A percentile compares a stretch with the other conserved stretches of the same genome.
Conservation (phyloP, 768 basidiomycete genomes). For the Boletus rubropictus region DNA sequence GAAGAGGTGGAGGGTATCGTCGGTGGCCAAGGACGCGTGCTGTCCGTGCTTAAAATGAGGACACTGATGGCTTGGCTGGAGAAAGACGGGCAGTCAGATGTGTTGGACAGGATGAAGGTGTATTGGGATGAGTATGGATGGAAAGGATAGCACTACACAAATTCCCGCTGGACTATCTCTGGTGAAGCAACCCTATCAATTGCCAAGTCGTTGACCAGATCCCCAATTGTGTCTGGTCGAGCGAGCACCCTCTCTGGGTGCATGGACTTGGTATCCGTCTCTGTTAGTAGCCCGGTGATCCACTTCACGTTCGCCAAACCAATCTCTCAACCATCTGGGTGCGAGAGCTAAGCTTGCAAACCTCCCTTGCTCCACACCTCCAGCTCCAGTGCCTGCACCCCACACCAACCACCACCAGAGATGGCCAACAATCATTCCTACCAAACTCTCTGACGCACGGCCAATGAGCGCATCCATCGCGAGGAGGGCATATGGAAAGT, state of each 20-base stretch:
- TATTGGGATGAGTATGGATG: slow-evolving; percentile 43
- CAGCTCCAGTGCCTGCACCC: slow-evolving; percentile 39
- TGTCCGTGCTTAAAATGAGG: slow-evolving; percentile 76
- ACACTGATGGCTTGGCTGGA: slow-evolving; percentile 84
- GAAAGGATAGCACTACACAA: slow-evolving; percentile 17
- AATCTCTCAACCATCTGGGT: slow-evolving; percentile 51
- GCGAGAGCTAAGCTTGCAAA: slow-evolving; percentile 43
- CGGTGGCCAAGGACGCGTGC: slow-evolving; percentile 60
- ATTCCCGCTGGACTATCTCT: background rate
- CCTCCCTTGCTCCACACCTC: slow-evolving; percentile 34
- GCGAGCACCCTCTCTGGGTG: slow-evolving; percentile 40
- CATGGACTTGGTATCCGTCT: slow-evolving; percentile 52
- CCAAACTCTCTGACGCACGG: slow-evolving; percentile 55
- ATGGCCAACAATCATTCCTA: slow-evolving; percentile 74
- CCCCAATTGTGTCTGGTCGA: slow-evolving; percentile 48
- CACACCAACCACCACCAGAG: slow-evolving; percentile 76
- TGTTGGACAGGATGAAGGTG: slow-evolving; percentile 64
- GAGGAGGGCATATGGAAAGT: slow-evolving; percentile 71
- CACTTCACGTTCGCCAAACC: slow-evolving; percentile 39
- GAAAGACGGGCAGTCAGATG: slow-evolving; percentile 55
- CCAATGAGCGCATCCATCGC: slow-evolving; percentile 63
- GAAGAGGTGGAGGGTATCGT: slow-evolving; percentile 74
- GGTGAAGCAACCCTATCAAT: slow-evolving; percentile 7
- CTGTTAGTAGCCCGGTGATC: slow-evolving; percentile 34
- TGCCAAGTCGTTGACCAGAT: slow-evolving; percentile 45